Conservation (phyloP, 2,329 filamentous ascomycete genomes). For the Neurospora sp. region DNA sequence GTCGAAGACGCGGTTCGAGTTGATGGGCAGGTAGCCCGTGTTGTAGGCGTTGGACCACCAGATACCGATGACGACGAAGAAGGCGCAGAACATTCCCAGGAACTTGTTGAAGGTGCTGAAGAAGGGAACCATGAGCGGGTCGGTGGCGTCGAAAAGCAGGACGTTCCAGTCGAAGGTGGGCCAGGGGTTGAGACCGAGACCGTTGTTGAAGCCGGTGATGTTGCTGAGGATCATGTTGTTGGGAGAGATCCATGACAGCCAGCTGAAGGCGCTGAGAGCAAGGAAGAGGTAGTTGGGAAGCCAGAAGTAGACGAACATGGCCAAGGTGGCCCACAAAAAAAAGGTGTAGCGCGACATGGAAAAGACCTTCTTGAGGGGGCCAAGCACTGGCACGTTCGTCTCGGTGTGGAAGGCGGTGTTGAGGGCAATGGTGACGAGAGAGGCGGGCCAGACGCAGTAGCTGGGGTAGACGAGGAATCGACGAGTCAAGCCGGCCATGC, state of each 20-base stretch:
- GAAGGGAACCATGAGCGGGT: slow-evolving; percentile 35
- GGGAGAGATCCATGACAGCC: slow-evolving; percentile 45
- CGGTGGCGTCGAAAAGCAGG: slow-evolving; percentile 15
- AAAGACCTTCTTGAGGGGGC: slow-evolving; percentile 32
- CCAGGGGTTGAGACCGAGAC: slow-evolving; percentile 26
- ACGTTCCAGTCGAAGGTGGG: slow-evolving; percentile 33
- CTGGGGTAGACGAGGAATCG: slow-evolving; percentile 43
- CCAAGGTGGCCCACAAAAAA: slow-evolving; percentile 32
- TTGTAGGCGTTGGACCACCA: slow-evolving; percentile 52
- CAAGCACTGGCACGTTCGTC: slow-evolving; percentile 25
- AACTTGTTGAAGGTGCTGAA: slow-evolving; percentile 55
- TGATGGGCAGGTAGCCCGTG: slow-evolving; percentile 41
- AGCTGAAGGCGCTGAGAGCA: slow-evolving; percentile 37
- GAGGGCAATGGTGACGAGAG: slow-evolving; percentile 36
- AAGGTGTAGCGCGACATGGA: slow-evolving; percentile 34
- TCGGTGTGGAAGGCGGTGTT: slow-evolving; percentile 38
- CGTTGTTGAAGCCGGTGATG: slow-evolving; percentile 25
- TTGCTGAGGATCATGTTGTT: slow-evolving; percentile 23
- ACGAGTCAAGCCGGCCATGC: slow-evolving; percentile 38
- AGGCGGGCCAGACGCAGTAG: slow-evolving; percentile 41
- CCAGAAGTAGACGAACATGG: slow-evolving; percentile 44
- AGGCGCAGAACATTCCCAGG: slow-evolving; percentile 44
- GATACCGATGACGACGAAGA: slow-evolving; percentile 44
- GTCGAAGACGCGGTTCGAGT: slow-evolving; percentile 41
- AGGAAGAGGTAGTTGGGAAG: slow-evolving; percentile 40